These are phyloP conservation scores for Baorangia bicolor DNA, from an alignment of 768 basidiomycete genomes.

Conservation along the genomic window DNA sequence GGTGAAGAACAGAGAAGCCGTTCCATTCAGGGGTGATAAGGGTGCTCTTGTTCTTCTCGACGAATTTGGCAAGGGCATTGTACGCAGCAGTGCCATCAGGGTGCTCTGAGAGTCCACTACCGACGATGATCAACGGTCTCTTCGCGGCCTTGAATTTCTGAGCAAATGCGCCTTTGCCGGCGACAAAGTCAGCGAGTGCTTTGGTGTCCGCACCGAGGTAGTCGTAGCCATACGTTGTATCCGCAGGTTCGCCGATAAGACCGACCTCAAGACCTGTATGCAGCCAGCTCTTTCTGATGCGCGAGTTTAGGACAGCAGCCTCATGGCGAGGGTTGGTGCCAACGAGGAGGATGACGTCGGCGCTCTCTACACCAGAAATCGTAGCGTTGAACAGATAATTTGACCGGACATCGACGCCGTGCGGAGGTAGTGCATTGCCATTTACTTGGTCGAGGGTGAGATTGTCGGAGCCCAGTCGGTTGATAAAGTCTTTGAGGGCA, in stretches of 20 bases:
- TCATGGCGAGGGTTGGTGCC: slow-evolving; percentile 98
- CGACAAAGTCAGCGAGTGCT: slow-evolving; percentile 72
- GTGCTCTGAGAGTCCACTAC: slow-evolving; percentile 83
- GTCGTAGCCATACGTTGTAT: slow-evolving; percentile 92
- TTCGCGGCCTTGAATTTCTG: slow-evolving; percentile 87
- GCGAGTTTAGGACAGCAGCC: slow-evolving; percentile 94
- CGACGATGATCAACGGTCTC: slow-evolving; percentile 90
- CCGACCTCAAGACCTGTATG: slow-evolving; percentile 85
- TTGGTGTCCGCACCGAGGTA: slow-evolving; percentile 79
- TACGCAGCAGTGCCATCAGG: slow-evolving; percentile 78
- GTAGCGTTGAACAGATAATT: slow-evolving; percentile 97
- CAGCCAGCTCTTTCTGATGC: slow-evolving; percentile 93
- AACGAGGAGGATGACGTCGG: slow-evolving; percentile 89
- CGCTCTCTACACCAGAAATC: slow-evolving; percentile 86
- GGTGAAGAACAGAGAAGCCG: slow-evolving; percentile 89
- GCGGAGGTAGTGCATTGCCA: slow-evolving; percentile 66
- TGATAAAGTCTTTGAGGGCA: slow-evolving; percentile 89
- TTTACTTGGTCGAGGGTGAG: slow-evolving; percentile 73
- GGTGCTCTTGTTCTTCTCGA: slow-evolving; percentile 69
- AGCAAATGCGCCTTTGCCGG: slow-evolving; percentile 78
- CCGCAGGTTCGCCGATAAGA: slow-evolving; percentile 85
- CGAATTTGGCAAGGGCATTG: slow-evolving; percentile 74
- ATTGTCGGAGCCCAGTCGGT: slow-evolving; percentile 94
- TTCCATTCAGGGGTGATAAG: slow-evolving; percentile 92
- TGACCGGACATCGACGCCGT: slow-evolving; percentile 87